Evolutionary conservation across 352 stramenopile species (phyloP).

Genomic region (Blastocystis sp.): DNA sequence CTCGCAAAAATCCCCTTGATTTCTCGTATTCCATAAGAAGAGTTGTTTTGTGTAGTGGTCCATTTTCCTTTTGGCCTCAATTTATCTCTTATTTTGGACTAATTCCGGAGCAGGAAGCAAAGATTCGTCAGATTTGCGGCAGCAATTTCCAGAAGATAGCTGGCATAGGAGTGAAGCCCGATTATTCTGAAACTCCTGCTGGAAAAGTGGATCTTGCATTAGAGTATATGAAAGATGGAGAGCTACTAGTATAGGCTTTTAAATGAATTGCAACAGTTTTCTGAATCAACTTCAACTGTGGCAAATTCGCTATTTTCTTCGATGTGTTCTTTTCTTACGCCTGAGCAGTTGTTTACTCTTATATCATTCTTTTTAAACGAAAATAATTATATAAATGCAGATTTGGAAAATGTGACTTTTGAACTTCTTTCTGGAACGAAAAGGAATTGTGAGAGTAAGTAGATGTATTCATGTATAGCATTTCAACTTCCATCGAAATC

Average conservation of each 20-base stretch:
- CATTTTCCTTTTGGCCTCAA: constrained; percentile 35
- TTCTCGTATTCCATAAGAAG: neutral
- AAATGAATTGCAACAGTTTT: neutral
- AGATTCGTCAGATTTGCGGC: constrained; percentile 4
- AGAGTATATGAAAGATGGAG: neutral
- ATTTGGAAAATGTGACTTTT: neutral
- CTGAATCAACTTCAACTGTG: neutral
- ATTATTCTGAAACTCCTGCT: neutral
- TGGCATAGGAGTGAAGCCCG: neutral
- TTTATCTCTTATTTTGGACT: constrained; percentile 31
- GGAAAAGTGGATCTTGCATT: neutral
- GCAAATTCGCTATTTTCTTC: neutral
- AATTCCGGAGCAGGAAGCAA: constrained; percentile 18
- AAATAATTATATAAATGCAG: neutral
- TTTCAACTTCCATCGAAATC: too few relatives aligned
- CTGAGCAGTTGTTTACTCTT: neutral
- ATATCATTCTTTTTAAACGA: neutral
- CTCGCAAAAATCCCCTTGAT: neutral
- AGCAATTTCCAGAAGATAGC: neutral
- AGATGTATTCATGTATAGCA: too few relatives aligned
- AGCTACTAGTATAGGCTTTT: neutral
- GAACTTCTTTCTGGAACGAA: too few relatives aligned
- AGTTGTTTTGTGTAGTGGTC: neutral
- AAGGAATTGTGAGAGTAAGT: too few relatives aligned
- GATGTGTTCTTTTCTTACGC: neutral